phyloP scores from a whole-genome alignment of 2,329 filamentous ascomycete genomes.

The Sporothrix variecibatus region DNA sequence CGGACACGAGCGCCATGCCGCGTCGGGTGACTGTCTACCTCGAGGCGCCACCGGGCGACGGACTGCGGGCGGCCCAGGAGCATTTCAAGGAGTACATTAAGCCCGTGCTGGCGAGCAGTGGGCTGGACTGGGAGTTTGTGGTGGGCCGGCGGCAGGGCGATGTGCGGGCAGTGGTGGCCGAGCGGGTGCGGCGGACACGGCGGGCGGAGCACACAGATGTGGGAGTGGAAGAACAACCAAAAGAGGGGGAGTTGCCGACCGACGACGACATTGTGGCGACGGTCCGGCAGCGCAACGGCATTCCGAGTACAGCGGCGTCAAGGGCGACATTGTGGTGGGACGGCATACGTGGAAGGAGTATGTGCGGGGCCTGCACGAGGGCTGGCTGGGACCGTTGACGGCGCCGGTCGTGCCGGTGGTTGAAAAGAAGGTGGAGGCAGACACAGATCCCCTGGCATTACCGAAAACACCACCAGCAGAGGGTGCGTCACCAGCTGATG shows the following conservation, averaged over 20 bases:
- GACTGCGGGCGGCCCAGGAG: slow-evolving; percentile 80
- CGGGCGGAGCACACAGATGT: slow-evolving; percentile 53
- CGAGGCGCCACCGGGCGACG: slow-evolving; percentile 82
- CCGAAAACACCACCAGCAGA: slow-evolving; percentile 36
- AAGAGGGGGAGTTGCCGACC: slow-evolving; percentile 49
- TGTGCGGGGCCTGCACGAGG: slow-evolving; percentile 87
- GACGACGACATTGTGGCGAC: slow-evolving; percentile 64
- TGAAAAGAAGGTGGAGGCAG: slow-evolving; percentile 41
- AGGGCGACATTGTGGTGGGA: slow-evolving; percentile 86
- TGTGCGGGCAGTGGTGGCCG: slow-evolving; percentile 80
- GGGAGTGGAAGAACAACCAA: neutral
- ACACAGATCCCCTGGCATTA: slow-evolving; percentile 47
- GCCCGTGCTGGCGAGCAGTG: slow-evolving; percentile 84
- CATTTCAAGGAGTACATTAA: slow-evolving; percentile 97
- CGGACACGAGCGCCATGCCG: slow-evolving; percentile 67
- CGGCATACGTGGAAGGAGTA: slow-evolving; percentile 98
- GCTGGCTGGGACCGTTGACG: slow-evolving; percentile 82
- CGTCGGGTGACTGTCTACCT: slow-evolving; percentile 85
- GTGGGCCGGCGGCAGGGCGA: slow-evolving; percentile 94
- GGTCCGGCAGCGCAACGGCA: slow-evolving; percentile 65
- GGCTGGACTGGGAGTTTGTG: slow-evolving; percentile 93
- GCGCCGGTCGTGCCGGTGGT: slow-evolving; percentile 24
- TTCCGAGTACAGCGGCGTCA: slow-evolving; percentile 71
- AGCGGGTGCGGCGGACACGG: slow-evolving; percentile 75
- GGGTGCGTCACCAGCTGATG: neutral